Evolutionary conservation across 331 rosid species (phyloP).

Genomic region (Acacia concinna): DNA sequence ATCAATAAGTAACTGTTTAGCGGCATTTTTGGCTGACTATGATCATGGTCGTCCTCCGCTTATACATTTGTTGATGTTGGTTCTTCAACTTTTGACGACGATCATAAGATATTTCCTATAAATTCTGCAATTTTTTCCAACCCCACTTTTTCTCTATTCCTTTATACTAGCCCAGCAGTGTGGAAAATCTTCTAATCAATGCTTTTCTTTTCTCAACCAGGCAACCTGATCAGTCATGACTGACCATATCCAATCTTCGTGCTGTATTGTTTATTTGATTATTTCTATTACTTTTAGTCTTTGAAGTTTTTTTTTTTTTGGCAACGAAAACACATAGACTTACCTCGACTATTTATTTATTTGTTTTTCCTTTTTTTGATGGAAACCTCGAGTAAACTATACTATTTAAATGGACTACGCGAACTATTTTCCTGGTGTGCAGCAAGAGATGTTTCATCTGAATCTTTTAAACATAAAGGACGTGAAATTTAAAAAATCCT

Average conservation of each 20-base stretch:
- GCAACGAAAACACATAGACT: too few species aligned
- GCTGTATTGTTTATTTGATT: not conserved
- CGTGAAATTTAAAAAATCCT: too few species aligned
- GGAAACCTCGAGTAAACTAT: too few species aligned
- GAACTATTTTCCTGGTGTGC: too few species aligned
- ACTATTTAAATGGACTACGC: too few species aligned
- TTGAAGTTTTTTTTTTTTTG: not conserved
- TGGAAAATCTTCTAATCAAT: not conserved
- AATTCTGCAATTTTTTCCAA: not conserved
- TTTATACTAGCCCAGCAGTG: not conserved
- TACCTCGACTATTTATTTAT: not conserved
- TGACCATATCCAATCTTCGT: not conserved
- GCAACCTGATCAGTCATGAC: not conserved
- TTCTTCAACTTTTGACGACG: not conserved
- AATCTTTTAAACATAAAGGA: too few species aligned
- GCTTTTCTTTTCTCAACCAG: not conserved
- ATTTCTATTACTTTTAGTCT: not conserved
- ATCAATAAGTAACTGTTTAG: not conserved
- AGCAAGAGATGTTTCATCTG: too few species aligned
- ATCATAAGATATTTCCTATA: not conserved
- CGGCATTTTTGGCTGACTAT: not conserved
- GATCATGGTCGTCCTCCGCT: not conserved
- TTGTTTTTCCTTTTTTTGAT: too few species aligned
- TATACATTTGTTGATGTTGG: not conserved
- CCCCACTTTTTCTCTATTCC: not conserved